Percentiles rank a stretch among this genome's conserved stretches.
Evolutionary conservation across 1,284 basidiomycete genomes (phyloP).

Genomic region (Cystobasidium slooffiae): DNA sequence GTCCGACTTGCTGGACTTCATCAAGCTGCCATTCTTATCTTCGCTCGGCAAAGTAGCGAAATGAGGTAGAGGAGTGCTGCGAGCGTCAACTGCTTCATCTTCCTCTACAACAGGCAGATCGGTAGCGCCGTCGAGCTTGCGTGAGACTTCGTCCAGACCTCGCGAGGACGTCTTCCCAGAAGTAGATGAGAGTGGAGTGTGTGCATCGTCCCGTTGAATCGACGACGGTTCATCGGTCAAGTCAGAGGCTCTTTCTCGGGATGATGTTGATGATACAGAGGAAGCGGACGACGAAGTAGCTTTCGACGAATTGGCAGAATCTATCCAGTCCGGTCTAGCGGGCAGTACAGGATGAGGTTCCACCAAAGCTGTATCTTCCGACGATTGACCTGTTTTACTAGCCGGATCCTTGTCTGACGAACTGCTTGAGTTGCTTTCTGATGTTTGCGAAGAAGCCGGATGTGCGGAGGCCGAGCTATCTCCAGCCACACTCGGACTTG

Average conservation of each 20-base stretch:
- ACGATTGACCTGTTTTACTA: background rate
- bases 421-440: slow-evolving; percentile 14
- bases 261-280: slow-evolving; percentile 22
- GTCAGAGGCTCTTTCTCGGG: slow-evolving; percentile 13
- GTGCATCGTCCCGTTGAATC: slow-evolving; percentile 19
- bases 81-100: slow-evolving; percentile 2
- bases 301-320: background rate
- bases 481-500: slow-evolving; percentile 9
- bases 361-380: slow-evolving; percentile 2
- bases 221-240: slow-evolving; percentile 4
- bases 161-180: slow-evolving; percentile 13
- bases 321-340: slow-evolving; percentile 18
- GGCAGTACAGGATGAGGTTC: slow-evolving; percentile 20
- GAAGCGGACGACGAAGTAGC: slow-evolving; percentile 25
- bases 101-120: slow-evolving; percentile 14
- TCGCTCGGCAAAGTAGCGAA: slow-evolving; percentile 11
- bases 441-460: slow-evolving; percentile 8
- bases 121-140: slow-evolving; percentile 4
- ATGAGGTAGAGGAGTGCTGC: slow-evolving; percentile 11
- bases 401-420: slow-evolving; percentile 7
- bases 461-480: background rate
- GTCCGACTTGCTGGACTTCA: background rate
- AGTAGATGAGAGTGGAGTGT: slow-evolving; percentile 16
- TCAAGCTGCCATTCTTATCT: background rate
- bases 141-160: background rate